Conservation (phyloP, 495 filamentous ascomycete genomes). For the Tetracladium marchalianum region DNA sequence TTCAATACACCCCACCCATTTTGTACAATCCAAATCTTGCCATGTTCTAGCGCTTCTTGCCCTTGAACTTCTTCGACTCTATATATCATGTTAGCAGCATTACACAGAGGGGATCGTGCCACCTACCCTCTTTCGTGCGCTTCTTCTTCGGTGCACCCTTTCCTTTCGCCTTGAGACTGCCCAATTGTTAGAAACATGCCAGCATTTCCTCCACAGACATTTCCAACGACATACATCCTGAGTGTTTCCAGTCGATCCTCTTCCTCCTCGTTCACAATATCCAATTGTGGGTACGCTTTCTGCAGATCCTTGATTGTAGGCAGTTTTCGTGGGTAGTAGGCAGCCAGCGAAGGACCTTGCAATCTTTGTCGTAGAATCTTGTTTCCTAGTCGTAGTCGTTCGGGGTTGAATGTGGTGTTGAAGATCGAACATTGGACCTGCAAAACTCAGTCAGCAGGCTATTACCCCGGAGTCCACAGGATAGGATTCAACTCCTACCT, state of each 20-base stretch:
- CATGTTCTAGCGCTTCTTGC: slow-evolving; percentile 17
- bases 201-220: slow-evolving; percentile 7
- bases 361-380: slow-evolving; percentile 80
- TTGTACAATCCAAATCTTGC: slow-evolving; percentile 8
- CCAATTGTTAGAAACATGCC: slow-evolving; percentile 20
- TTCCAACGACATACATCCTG: slow-evolving; percentile 40
- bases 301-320: slow-evolving; percentile 60
- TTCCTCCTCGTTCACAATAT: slow-evolving; percentile 57
- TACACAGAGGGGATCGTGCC: not conserved
- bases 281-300: slow-evolving; percentile 52
- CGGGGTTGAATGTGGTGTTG: slow-evolving; percentile 80
- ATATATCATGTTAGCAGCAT: slow-evolving; percentile 2
- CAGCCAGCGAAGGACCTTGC: slow-evolving; percentile 61
- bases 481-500: slow-evolving; percentile 38
- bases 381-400: slow-evolving; percentile 69
- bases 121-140: slow-evolving; percentile 54
- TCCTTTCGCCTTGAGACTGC: slow-evolving; percentile 62
- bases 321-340: slow-evolving; percentile 76
- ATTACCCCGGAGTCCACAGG: slow-evolving; percentile 3
- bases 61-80: slow-evolving; percentile 29
- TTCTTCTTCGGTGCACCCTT: slow-evolving; percentile 94
- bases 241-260: slow-evolving; percentile 72
- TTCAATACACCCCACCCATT: not conserved
- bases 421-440: slow-evolving; percentile 89
- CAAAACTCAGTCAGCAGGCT: slow-evolving; percentile 3